Conservation (phyloP, 495 filamentous ascomycete genomes). For the Umbilicaria muhlenbergii region DNA sequence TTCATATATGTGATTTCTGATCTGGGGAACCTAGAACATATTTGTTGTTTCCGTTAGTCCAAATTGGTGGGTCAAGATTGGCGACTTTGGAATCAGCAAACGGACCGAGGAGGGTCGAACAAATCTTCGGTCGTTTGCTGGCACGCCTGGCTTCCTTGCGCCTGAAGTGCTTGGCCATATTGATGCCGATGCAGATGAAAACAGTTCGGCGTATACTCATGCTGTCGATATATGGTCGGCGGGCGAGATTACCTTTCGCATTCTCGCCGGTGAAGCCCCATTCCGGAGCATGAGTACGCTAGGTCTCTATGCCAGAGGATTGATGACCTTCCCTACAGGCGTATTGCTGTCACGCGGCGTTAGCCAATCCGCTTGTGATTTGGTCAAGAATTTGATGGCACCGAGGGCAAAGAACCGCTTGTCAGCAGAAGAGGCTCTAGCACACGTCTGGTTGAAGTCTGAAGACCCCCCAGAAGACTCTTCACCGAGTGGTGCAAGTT, state of each 20-base stretch:
- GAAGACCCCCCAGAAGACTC: background rate
- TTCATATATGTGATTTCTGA: constrained; percentile 5
- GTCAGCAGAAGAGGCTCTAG: background rate
- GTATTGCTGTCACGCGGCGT: too few relatives aligned
- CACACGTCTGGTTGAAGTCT: background rate
- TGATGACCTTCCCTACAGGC: too few relatives aligned
- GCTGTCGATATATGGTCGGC: constrained; percentile 4
- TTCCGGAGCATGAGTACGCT: too few relatives aligned
- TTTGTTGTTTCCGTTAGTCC: constrained; percentile 5
- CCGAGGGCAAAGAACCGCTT: background rate
- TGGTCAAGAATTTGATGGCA: background rate
- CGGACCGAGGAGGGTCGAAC: constrained; percentile 6
- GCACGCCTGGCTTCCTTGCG: constrained; percentile 13
- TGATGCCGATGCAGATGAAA: background rate
- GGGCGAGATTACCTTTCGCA: background rate
- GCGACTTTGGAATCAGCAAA: constrained; percentile 20
- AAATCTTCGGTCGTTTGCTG: constrained; percentile 6
- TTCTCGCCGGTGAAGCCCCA: background rate
- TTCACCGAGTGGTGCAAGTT: too few relatives aligned
- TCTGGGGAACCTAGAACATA: constrained; percentile 7
- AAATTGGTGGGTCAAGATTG: constrained; percentile 23
- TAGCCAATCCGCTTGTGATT: too few relatives aligned
- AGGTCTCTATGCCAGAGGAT: too few relatives aligned
- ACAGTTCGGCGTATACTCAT: background rate
- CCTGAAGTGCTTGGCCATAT: constrained; percentile 14